Percentiles rank a stretch among this genome's conserved stretches.
phyloP scores from a whole-genome alignment of 2,329 filamentous ascomycete genomes.

The Ilyonectria sp. region DNA sequence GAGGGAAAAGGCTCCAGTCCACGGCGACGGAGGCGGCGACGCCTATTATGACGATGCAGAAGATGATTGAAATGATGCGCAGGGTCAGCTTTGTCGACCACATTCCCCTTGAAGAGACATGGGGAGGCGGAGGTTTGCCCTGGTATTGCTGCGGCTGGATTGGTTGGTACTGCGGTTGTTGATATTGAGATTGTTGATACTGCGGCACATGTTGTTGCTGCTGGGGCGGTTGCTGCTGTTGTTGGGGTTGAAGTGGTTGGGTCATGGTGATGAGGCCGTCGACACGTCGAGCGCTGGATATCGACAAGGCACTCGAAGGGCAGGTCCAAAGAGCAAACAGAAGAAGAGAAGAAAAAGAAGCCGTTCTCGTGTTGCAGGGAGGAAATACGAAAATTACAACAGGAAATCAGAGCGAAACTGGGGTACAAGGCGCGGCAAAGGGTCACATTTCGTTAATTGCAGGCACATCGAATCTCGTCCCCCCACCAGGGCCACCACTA shows the following conservation, averaged over 20 bases:
- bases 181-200: constrained; percentile 6
- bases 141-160: background rate
- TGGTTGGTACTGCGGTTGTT: constrained; percentile 11
- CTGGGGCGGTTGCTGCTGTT: constrained; percentile 5
- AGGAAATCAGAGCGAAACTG: background rate
- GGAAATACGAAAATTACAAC: background rate
- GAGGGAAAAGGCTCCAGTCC: background rate
- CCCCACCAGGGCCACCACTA: background rate
- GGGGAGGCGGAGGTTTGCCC: background rate
- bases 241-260: background rate
- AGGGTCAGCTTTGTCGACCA: constrained; percentile 22
- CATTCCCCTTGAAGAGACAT: constrained; percentile 23
- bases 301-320: background rate
- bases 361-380: background rate
- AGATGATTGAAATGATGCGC: constrained; percentile 23
- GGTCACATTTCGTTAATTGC: background rate
- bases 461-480: background rate
- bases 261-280: constrained; percentile 10
- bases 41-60: constrained; percentile 21
- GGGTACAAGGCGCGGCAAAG: background rate
- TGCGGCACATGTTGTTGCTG: constrained; percentile 8
- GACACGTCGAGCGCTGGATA: background rate
- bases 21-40: constrained; percentile 2
- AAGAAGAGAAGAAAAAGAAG: background rate
- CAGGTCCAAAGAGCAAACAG: background rate